A percentile compares a stretch with the other conserved stretches of the same genome.
phyloP scores from a whole-genome alignment of 1,139 yeast genomes.

The Kodamaea suecica region DNA sequence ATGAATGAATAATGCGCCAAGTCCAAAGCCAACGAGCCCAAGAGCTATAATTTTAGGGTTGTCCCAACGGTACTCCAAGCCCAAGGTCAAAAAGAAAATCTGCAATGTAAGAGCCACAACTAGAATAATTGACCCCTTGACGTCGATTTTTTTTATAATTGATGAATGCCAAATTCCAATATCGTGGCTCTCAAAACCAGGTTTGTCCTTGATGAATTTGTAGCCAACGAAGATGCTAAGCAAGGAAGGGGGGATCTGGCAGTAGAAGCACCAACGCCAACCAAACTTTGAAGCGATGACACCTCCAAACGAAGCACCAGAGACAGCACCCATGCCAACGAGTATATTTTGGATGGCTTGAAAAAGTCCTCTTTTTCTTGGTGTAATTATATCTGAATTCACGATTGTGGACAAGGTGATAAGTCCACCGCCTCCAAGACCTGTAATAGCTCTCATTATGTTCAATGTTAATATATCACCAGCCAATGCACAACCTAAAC shows the following conservation, averaged over 20 bases:
- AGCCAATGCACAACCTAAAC: conserved; percentile 13
- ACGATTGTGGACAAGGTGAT: conserved; percentile 27
- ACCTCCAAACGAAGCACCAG: conserved; percentile 28
- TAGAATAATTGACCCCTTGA: conserved; percentile 19
- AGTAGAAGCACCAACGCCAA: conserved; percentile 26
- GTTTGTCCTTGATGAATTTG: conserved; percentile 17
- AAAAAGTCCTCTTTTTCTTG: conserved; percentile 25
- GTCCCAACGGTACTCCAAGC: conserved; percentile 23
- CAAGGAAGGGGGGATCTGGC: conserved; percentile 17
- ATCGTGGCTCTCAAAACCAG: conserved; percentile 12
- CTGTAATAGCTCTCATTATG: conserved; percentile 24
- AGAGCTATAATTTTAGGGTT: conserved; percentile 14
- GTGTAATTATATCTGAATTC: conserved; percentile 28
- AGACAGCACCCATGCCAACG: conserved; percentile 24
- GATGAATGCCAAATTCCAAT: conserved; percentile 1
- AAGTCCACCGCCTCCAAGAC: conserved; percentile 35
- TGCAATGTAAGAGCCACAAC: conserved; percentile 26
- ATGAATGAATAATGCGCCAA: conserved; percentile 14
- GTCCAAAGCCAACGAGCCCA: conserved; percentile 13
- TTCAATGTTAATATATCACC: conserved; percentile 10
- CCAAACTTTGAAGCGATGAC: conserved; percentile 18
- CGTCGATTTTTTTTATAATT: conserved; percentile 17
- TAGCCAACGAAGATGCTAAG: conserved; percentile 20
- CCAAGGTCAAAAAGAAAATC: conserved; percentile 26
- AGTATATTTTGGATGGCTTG: conserved; percentile 27